Evolutionary conservation across 2,329 filamentous ascomycete species (phyloP).

Genomic region (Aschersonia sp.): DNA sequence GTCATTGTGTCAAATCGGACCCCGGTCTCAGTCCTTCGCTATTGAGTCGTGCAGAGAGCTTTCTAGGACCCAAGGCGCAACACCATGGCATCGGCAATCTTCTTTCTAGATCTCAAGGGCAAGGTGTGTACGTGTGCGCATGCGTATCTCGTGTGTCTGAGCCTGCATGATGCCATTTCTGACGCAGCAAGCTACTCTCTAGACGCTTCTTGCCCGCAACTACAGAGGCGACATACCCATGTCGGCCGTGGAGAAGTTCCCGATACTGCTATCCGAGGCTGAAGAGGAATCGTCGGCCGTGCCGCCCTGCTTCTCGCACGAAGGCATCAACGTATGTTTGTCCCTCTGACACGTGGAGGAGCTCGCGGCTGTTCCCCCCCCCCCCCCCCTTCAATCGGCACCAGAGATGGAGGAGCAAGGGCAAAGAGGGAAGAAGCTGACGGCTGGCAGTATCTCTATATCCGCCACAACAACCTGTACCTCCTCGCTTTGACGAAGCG

Average conservation of each 20-base stretch:
- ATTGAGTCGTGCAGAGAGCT: background rate
- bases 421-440: background rate
- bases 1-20: conserved; percentile 14
- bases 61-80: background rate
- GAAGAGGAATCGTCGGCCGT: conserved; percentile 98
- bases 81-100: conserved; percentile 88
- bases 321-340: conserved; percentile 82
- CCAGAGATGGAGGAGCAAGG: background rate
- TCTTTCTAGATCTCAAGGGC: conserved; percentile 99
- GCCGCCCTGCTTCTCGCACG: conserved; percentile 93
- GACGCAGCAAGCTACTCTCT: conserved; percentile 2
- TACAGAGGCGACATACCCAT: conserved; percentile 98
- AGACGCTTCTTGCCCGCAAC: conserved; percentile 97
- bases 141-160: no score
- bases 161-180: background rate
- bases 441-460: conserved; percentile 73
- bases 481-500: conserved; percentile 95
- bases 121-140: conserved; percentile 46
- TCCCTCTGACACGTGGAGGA: background rate
- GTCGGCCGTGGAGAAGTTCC: conserved; percentile 98
- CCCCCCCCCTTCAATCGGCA: background rate
- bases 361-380: background rate
- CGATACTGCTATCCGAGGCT: conserved; percentile 86
- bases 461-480: conserved; percentile 98
- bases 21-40: conserved; percentile 1